Conservation (phyloP, 139 green algal genomes). For the Edaphochlamys debaryana region DNA sequence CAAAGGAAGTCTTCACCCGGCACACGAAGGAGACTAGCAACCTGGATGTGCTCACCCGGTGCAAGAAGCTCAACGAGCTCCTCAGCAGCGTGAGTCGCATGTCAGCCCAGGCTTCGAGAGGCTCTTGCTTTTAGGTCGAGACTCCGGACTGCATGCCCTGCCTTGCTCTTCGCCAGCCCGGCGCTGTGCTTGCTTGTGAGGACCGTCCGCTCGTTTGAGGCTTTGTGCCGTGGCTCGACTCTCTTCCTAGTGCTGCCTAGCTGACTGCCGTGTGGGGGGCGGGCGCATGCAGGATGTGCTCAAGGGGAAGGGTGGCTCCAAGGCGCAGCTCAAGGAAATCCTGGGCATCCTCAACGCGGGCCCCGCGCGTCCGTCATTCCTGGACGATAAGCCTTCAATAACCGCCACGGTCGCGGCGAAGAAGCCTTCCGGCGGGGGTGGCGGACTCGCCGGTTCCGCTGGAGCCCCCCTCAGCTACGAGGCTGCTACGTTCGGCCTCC, state of each 20-base stretch:
- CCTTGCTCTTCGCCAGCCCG: background rate
- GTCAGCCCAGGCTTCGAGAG: background rate
- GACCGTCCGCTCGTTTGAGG: background rate
- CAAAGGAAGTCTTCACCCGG: slow-evolving; percentile 2
- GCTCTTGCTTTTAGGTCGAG: background rate
- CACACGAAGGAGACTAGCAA: slow-evolving; percentile 39
- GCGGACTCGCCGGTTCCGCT: too few relatives aligned
- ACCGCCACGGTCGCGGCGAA: background rate
- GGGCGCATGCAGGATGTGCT: slow-evolving; percentile 28
- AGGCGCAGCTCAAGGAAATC: slow-evolving; percentile 48
- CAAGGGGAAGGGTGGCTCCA: slow-evolving; percentile 25
- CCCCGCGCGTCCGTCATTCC: slow-evolving; percentile 24
- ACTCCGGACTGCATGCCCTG: background rate
- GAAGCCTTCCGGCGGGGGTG: background rate
- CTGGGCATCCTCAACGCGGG: slow-evolving; percentile 34
- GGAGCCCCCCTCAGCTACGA: too few relatives aligned
- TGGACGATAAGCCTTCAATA: slow-evolving; percentile 38
- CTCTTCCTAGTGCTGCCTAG: background rate
- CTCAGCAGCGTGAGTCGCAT: slow-evolving; percentile 23
- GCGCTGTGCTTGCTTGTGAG: background rate
- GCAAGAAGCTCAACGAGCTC: slow-evolving; percentile 43
- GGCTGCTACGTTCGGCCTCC: too few relatives aligned
- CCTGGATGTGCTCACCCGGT: slow-evolving; percentile 25
- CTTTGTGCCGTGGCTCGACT: too few relatives aligned
- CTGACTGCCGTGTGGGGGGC: background rate